Percentiles rank a stretch among this genome's conserved stretches.
Conservation (phyloP, 2,329 filamentous ascomycete species). For the Botrytis aclada region DNA sequence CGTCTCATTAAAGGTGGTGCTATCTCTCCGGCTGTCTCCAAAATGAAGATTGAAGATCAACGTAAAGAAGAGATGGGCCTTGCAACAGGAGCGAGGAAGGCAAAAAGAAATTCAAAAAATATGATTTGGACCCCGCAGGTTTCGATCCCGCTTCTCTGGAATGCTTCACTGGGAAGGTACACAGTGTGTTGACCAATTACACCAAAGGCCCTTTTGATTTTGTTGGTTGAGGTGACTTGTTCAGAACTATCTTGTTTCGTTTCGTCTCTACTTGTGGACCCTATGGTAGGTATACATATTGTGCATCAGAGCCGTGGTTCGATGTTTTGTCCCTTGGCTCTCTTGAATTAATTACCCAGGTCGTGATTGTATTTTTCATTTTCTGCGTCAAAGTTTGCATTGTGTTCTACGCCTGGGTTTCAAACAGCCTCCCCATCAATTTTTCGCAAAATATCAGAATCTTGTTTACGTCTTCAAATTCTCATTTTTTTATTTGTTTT, state of each 20-base stretch:
- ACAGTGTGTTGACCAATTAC: constrained; percentile 3
- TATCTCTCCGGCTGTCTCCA: background rate
- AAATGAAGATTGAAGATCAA: background rate
- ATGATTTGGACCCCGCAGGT: background rate
- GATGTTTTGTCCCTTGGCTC: background rate
- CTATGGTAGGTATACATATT: background rate
- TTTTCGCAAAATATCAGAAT: background rate
- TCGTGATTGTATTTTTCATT: background rate
- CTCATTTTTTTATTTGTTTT: background rate
- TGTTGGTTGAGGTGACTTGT: background rate
- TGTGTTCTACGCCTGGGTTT: background rate
- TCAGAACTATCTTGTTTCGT: background rate
- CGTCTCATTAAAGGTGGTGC: background rate
- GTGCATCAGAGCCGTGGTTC: background rate
- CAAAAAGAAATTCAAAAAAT: background rate
- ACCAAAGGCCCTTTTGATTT: background rate
- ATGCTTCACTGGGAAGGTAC: background rate
- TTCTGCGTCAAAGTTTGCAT: background rate
- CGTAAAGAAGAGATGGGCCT: background rate
- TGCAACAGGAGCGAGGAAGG: background rate
- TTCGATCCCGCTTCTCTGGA: background rate
- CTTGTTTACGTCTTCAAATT: background rate
- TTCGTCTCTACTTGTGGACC: background rate
- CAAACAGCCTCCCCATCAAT: background rate
- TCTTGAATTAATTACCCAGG: background rate